A percentile compares a stretch with the other conserved stretches of the same genome.
Conservation (phyloP, 495 filamentous ascomycete genomes). For the Trypethelium eluteriae region DNA sequence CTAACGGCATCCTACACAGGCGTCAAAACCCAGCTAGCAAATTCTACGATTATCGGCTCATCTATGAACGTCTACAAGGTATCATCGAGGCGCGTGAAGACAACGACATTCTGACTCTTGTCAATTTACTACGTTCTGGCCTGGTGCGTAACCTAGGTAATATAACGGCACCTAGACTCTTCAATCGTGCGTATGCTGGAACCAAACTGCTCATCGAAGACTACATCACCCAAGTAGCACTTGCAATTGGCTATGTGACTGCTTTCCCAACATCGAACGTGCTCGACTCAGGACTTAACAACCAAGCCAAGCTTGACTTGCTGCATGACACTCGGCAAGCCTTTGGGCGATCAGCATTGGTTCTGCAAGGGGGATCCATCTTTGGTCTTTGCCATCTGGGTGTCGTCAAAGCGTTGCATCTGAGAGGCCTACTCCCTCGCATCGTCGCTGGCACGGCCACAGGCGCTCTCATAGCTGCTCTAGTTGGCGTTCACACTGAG, state of each 20-base stretch:
- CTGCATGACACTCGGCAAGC: conserved; percentile 85
- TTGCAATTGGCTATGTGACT: conserved; percentile 70
- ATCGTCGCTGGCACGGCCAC: conserved; percentile 90
- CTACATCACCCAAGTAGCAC: conserved; percentile 76
- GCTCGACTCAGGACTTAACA: conserved; percentile 55
- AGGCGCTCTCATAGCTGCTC: conserved; percentile 81
- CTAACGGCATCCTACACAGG: conserved; percentile 37
- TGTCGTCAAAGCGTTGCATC: conserved; percentile 80
- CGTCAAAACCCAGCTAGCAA: conserved; percentile 72
- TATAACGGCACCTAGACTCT: conserved; percentile 76
- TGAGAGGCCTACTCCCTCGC: conserved; percentile 73
- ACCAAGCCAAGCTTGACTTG: conserved; percentile 79
- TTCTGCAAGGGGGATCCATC: conserved; percentile 84
- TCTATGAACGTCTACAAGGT: conserved; percentile 64
- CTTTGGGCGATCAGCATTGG: conserved; percentile 77
- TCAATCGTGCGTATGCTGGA: conserved; percentile 76
- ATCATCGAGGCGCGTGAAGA: conserved; percentile 67
- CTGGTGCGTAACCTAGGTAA: conserved; percentile 87
- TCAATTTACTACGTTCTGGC: conserved; percentile 74
- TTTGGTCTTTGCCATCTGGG: conserved; percentile 90
- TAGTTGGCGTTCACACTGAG: conserved; percentile 83
- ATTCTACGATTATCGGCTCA: conserved; percentile 84
- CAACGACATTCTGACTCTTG: conserved; percentile 64
- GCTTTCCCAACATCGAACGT: conserved; percentile 55
- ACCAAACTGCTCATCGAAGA: conserved; percentile 88